Conservation (phyloP, 148 eudicot species). For the Rhododendron williamsianum region DNA sequence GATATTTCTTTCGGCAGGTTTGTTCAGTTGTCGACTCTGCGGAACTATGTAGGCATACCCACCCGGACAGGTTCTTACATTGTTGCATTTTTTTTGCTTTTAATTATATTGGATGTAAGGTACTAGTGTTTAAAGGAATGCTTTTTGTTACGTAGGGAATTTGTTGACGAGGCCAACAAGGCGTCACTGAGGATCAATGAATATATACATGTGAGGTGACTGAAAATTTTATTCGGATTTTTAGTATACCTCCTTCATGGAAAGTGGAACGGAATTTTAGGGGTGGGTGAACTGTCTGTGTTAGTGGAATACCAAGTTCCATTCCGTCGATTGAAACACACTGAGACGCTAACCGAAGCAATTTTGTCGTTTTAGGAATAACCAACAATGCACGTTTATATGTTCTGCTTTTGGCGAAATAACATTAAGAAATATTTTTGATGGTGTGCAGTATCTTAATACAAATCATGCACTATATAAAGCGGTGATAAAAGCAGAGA, state of each 20-base stretch:
- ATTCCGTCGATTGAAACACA: not conserved
- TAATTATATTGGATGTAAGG: not conserved
- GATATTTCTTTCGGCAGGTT: slow-evolving; percentile 36
- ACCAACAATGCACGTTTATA: not conserved
- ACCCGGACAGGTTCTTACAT: slow-evolving; percentile 67
- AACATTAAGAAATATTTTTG: not conserved
- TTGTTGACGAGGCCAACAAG: slow-evolving; percentile 65
- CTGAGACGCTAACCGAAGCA: not conserved
- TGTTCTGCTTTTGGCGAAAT: not conserved
- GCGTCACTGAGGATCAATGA: slow-evolving; percentile 81
- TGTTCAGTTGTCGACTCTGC: slow-evolving; percentile 92
- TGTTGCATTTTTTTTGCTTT: not conserved
- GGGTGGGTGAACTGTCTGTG: not conserved
- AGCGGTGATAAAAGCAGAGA: slow-evolving; percentile 78
- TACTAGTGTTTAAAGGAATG: not conserved
- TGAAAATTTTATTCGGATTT: slow-evolving; percentile 17
- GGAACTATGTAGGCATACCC: slow-evolving; percentile 83
- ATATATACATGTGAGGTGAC: slow-evolving; percentile 99
- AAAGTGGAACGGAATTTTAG: not conserved
- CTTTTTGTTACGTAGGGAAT: slow-evolving; percentile 44
- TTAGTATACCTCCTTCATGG: slow-evolving; percentile 9
- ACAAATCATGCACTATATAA: slow-evolving; percentile 67
- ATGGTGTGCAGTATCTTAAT: slow-evolving; percentile 57
- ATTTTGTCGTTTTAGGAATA: not conserved
- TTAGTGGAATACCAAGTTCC: not conserved